These are phyloP conservation scores for Ophioceras dolichostomum DNA, from an alignment of 2,329 filamentous ascomycete genomes.

Conservation along the genomic window DNA sequence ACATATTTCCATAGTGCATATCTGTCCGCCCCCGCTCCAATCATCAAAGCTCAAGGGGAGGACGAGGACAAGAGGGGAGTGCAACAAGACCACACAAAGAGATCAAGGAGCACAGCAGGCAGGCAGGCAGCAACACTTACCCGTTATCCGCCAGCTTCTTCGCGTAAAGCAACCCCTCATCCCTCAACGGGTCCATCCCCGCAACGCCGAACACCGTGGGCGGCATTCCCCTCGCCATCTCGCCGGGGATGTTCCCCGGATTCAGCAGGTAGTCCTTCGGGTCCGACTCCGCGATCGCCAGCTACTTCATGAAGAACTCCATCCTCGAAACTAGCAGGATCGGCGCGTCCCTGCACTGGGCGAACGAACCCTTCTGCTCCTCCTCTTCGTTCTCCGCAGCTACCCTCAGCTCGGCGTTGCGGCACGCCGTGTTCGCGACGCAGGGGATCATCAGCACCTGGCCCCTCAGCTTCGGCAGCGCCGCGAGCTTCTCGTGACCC, in stretches of 20 bases:
- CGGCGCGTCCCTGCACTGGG: slow-evolving; percentile 33
- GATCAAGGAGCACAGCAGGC: background rate
- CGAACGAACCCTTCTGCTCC: slow-evolving; percentile 30
- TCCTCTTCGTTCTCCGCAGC: slow-evolving; percentile 21
- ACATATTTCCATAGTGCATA: too few species aligned
- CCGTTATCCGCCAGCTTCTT: slow-evolving; percentile 4
- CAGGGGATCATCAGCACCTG: slow-evolving; percentile 39
- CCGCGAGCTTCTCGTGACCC: slow-evolving; percentile 2
- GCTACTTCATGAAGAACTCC: slow-evolving; percentile 16
- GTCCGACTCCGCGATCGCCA: slow-evolving; percentile 13
- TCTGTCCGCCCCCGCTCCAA: too few species aligned
- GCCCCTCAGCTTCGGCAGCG: slow-evolving; percentile 25
- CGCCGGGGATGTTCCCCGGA: slow-evolving; percentile 18
- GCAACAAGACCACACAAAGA: slow-evolving; percentile 3
- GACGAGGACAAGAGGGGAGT: too few species aligned
- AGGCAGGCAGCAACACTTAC: slow-evolving; percentile 5
- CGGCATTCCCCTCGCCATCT: slow-evolving; percentile 20
- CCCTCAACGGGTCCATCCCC: slow-evolving; percentile 6
- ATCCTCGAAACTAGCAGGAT: slow-evolving; percentile 28
- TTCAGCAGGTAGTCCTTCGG: slow-evolving; percentile 23
- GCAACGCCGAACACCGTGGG: slow-evolving; percentile 3
- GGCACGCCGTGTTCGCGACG: slow-evolving; percentile 19
- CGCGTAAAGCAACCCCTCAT: slow-evolving; percentile 6
- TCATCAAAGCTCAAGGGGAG: too few species aligned
- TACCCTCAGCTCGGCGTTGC: slow-evolving; percentile 11